A percentile compares a stretch with the other conserved stretches of the same genome.
Conservation (phyloP, 179 eudicot species). For the Actinidia arguta region DNA sequence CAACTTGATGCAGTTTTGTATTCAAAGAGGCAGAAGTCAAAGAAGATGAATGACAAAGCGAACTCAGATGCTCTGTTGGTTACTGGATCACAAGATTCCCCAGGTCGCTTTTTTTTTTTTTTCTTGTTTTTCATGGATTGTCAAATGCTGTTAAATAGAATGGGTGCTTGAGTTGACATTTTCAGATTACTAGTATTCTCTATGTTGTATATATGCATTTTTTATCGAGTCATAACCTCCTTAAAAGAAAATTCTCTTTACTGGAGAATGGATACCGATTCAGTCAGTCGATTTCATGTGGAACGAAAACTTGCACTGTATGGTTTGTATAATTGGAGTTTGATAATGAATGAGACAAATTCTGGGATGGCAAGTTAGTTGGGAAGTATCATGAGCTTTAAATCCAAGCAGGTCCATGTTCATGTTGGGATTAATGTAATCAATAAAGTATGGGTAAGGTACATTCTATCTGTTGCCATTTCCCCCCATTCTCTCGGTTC, state of each 20-base stretch:
- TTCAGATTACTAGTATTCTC: not conserved
- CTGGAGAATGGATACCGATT: not conserved
- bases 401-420: too few relatives aligned
- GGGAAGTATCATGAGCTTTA: not conserved
- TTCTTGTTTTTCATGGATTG: not conserved
- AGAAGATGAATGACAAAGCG: constrained; percentile 43
- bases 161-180: not conserved
- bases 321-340: not conserved
- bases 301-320: not conserved
- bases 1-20: constrained; percentile 50
- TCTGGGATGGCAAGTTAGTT: not conserved
- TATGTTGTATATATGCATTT: not conserved
- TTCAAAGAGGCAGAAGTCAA: constrained; percentile 46
- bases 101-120: constrained; percentile 41
- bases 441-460: not conserved
- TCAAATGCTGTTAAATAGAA: not conserved
- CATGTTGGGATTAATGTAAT: not conserved
- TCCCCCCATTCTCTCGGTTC: not conserved
- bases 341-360: constrained; percentile 3
- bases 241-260: not conserved
- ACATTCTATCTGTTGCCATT: not conserved
- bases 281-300: not conserved
- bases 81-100: constrained; percentile 38
- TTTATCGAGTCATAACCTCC: not conserved
- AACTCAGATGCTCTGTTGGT: constrained; percentile 42